Evolutionary conservation across 352 stramenopile genomes (phyloP).

Genomic region (Globisporangium heterothallicum): DNA sequence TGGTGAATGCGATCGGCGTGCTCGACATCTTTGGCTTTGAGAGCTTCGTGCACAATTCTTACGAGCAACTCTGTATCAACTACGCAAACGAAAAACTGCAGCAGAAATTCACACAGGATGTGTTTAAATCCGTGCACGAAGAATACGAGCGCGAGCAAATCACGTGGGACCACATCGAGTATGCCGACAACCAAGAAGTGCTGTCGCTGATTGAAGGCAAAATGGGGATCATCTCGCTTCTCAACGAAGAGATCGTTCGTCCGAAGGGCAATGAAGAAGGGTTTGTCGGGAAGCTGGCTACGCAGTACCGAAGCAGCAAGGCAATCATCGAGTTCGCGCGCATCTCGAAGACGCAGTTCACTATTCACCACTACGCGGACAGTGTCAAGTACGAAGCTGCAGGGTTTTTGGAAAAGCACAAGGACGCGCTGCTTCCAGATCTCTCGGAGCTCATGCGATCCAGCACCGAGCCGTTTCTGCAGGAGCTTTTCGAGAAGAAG

Average conservation of each 20-base stretch:
- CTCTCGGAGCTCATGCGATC: conserved; percentile 74
- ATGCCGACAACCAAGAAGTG: conserved; percentile 74
- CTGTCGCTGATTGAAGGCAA: conserved; percentile 70
- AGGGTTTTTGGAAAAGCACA: conserved; percentile 94
- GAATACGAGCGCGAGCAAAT: conserved; percentile 68
- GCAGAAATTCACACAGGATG: conserved; percentile 82
- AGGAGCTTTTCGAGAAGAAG: conserved; percentile 50
- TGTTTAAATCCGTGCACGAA: conserved; percentile 60
- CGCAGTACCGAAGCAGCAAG: conserved; percentile 44
- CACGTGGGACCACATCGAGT: conserved; percentile 76
- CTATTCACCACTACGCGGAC: conserved; percentile 92
- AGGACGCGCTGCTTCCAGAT: conserved; percentile 90
- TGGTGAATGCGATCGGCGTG: conserved; percentile 61
- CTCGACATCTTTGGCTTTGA: conserved; percentile 91
- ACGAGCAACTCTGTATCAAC: conserved; percentile 96
- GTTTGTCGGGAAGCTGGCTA: conserved; percentile 57
- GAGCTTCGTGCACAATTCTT: conserved; percentile 85
- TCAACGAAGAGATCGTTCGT: conserved; percentile 85
- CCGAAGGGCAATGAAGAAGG: conserved; percentile 64
- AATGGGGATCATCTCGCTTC: conserved; percentile 70
- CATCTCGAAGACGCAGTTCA: conserved; percentile 81
- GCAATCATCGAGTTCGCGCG: conserved; percentile 64
- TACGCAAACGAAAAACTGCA: conserved; percentile 93
- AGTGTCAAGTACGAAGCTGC: conserved; percentile 87
- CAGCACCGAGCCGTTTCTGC: conserved; percentile 43